A percentile compares a stretch with the other conserved stretches of the same genome.
Conservation (phyloP, 148 eudicot species). For the Persicaria maculosa region DNA sequence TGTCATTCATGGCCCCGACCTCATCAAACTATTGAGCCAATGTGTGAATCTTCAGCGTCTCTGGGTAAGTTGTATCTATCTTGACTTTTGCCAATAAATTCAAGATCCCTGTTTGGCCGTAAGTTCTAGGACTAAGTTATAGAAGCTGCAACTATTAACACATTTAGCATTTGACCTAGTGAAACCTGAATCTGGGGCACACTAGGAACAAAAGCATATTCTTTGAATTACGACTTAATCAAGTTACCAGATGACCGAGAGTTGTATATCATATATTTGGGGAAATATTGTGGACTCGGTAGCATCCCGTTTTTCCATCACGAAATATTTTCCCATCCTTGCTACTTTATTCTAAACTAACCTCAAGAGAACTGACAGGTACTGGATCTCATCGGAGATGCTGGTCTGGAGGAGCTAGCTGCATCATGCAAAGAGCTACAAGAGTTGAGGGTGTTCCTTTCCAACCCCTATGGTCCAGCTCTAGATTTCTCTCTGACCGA, state of each 20-base stretch:
- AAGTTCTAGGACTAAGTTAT: no score
- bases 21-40: conserved; percentile 39
- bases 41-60: conserved; percentile 65
- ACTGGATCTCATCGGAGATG: conserved; percentile 65
- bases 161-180: no score
- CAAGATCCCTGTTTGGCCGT: background rate
- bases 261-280: no score
- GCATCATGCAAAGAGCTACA: conserved; percentile 53
- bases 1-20: conserved; percentile 48
- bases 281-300: no score
- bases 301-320: no score
- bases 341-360: background rate
- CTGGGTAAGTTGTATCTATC: conserved; percentile 37
- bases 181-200: no score
- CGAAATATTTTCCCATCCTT: no score
- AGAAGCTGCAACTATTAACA: no score
- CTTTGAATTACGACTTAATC: no score
- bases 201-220: no score
- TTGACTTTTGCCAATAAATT: background rate
- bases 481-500: conserved; percentile 56
- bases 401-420: conserved; percentile 50
- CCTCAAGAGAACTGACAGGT: conserved; percentile 30
- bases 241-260: no score
- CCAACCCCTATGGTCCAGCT: conserved; percentile 57
- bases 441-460: conserved; percentile 71